Percentiles rank a stretch among this genome's conserved stretches.
Conservation (phyloP, 208 protist species). For the Leishmania lainsoni region DNA sequence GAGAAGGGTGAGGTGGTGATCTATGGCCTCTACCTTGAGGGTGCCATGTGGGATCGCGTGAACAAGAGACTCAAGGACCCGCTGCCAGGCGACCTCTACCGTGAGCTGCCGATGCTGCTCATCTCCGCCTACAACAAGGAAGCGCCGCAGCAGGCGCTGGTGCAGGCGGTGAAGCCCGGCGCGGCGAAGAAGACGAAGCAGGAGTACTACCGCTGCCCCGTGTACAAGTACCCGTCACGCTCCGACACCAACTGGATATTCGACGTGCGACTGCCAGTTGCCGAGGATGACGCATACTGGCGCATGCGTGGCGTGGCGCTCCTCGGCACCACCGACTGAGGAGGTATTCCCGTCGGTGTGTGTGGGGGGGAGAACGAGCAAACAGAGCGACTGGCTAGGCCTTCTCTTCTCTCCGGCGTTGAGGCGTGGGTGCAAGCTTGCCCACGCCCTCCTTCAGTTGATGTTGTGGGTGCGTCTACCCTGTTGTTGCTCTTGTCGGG, state of each 20-base stretch:
- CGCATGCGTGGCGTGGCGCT: constrained; percentile 95
- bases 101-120: constrained; percentile 96
- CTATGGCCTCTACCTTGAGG: constrained; percentile 98
- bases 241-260: constrained; percentile 98
- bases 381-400: not conserved
- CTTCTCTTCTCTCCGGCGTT: not conserved
- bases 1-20: constrained; percentile 97
- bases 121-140: constrained; percentile 94
- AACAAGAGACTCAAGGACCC: constrained; percentile 94
- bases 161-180: constrained; percentile 63
- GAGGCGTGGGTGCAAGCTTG: not conserved
- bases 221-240: constrained; percentile 96
- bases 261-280: constrained; percentile 94
- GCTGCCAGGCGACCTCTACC: constrained; percentile 95
- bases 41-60: constrained; percentile 96
- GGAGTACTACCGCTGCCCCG: constrained; percentile 97
- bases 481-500: not conserved
- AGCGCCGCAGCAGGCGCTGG: constrained; percentile 60
- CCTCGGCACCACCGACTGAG: constrained; percentile 84
- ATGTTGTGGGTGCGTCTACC: not conserved
- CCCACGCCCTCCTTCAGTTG: not conserved
- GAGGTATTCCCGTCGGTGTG: not conserved
- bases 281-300: constrained; percentile 96
- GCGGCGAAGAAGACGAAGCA: constrained; percentile 86
- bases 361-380: not conserved